Percentiles rank a stretch among this genome's conserved stretches.
Evolutionary conservation across 2,329 filamentous ascomycete species (phyloP).

Genomic region (Fusarium kyushuense): DNA sequence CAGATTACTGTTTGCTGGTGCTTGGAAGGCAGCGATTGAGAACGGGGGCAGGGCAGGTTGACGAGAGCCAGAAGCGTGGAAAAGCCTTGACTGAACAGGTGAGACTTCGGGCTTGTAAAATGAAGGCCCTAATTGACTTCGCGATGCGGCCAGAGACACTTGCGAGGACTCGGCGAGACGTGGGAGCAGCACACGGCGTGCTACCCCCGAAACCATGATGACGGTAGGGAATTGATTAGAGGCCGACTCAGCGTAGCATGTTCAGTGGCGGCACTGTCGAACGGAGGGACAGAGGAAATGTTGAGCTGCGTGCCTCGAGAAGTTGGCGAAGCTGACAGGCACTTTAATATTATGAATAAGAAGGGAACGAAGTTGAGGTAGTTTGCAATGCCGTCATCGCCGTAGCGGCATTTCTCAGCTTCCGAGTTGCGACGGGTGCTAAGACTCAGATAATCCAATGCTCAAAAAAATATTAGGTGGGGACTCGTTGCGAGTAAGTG

Average conservation of each 20-base stretch:
- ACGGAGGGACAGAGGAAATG: slow-evolving; percentile 10
- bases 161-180: slow-evolving; percentile 56
- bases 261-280: slow-evolving; percentile 44
- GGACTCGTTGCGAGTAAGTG: slow-evolving; percentile 28
- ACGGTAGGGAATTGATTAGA: slow-evolving; percentile 46
- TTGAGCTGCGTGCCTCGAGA: slow-evolving; percentile 15
- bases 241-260: slow-evolving; percentile 48
- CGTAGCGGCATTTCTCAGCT: slow-evolving; percentile 52
- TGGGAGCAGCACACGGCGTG: slow-evolving; percentile 64
- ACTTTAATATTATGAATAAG: slow-evolving; percentile 27
- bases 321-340: slow-evolving; percentile 21
- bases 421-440: slow-evolving; percentile 43
- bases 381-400: slow-evolving; percentile 51
- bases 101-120: slow-evolving; percentile 34
- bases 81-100: slow-evolving; percentile 32
- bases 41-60: slow-evolving; percentile 45
- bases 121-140: slow-evolving; percentile 39
- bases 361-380: slow-evolving; percentile 39
- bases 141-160: slow-evolving; percentile 40
- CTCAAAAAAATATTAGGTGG: slow-evolving; percentile 44
- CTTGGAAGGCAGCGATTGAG: slow-evolving; percentile 44
- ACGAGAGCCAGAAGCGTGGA: slow-evolving; percentile 32
- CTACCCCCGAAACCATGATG: slow-evolving; percentile 63
- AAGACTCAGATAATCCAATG: slow-evolving; percentile 10
- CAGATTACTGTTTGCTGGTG: slow-evolving; percentile 27